Base-by-base conservation (phyloP, 352 stramenopile genomes). In the Globisporangium solare region DNA sequence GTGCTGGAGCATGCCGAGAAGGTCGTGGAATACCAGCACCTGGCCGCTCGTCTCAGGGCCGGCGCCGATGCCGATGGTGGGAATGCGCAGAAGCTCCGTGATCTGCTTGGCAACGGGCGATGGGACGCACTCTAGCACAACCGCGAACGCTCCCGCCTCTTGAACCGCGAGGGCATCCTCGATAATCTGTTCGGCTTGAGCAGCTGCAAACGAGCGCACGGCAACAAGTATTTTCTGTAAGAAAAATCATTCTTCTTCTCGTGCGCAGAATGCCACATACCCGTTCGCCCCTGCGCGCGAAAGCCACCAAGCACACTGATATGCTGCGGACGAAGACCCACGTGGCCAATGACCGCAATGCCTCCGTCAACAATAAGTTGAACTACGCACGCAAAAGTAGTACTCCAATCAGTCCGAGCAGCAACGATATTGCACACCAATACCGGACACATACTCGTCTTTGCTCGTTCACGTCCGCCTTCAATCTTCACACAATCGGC, bases 401-500 rank as follows among this genome's bases (percentile, higher is more conserved):
- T 49, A 50, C 41, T 63, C 27, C 3, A 46, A 73, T 58, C 18
- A 39, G 18, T 37, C 14, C 40, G 15, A 58, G n/a, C 39, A 43
- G 39, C 39, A 24, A 51, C 61, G 47, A 35, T 35, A 35, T 35
- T 6, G 27, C 7, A 35, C 27, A 35, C 6, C 27, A 35, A 35
- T 35, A 35, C 3, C 27, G 27, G 5, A 35, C 0, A 35, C 27
- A 3, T 65, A 94, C 79, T 84, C 14, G 70, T 94, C 55, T 95
- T 60, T 1, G 78, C 74, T 7, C 87, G 73, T 32, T 95, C 86
- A 21, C 73, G 68, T n/a, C 95, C 88, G 57, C 97, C 97, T 79
- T 99, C 97, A 24, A 99, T 89, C 77, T 99, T 99, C 35, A 99
- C 95, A 51, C 92, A 97, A 71, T 99, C 97, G 18, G 98, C 95